Conservation (phyloP, 2,329 filamentous ascomycete species). For the Fonsecaea monophora region DNA sequence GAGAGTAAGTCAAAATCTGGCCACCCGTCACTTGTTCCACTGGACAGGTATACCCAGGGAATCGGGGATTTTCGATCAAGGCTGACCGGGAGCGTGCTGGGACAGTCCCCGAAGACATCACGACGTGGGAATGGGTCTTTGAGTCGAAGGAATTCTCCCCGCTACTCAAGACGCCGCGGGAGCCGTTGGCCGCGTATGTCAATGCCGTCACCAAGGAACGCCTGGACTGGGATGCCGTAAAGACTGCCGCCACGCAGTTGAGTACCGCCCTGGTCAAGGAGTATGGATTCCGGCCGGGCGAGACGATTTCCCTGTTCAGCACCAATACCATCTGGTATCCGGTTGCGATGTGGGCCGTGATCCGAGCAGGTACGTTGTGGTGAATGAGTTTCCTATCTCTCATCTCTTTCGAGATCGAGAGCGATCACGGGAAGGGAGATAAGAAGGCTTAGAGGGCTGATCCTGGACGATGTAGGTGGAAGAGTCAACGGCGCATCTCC, state of each 20-base stretch:
- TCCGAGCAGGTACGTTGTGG: constrained; percentile 52
- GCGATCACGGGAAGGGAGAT: neutral
- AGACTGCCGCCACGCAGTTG: constrained; percentile 62
- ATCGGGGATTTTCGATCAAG: neutral
- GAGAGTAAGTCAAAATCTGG: constrained; percentile 28
- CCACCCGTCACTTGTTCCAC: neutral
- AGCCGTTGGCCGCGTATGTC: constrained; percentile 59
- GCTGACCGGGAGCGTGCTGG: neutral
- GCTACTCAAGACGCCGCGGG: constrained; percentile 48
- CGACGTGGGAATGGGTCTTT: constrained; percentile 69
- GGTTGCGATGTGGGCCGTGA: constrained; percentile 64
- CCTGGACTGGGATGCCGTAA: constrained; percentile 64
- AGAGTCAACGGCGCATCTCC: constrained; percentile 68
- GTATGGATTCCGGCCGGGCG: constrained; percentile 60
- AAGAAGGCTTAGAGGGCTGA: neutral
- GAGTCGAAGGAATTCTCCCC: constrained; percentile 59
- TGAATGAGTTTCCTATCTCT: neutral
- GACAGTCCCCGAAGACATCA: constrained; percentile 61
- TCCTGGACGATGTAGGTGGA: constrained; percentile 44
- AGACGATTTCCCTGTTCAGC: constrained; percentile 67
- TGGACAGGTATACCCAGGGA: constrained; percentile 1
- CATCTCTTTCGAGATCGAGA: neutral
- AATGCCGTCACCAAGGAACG: constrained; percentile 66
- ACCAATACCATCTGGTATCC: constrained; percentile 73
- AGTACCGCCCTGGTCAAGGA: constrained; percentile 65